Base-by-base conservation (phyloP, 306 rosid species). In the Trifolium fragiferum region DNA sequence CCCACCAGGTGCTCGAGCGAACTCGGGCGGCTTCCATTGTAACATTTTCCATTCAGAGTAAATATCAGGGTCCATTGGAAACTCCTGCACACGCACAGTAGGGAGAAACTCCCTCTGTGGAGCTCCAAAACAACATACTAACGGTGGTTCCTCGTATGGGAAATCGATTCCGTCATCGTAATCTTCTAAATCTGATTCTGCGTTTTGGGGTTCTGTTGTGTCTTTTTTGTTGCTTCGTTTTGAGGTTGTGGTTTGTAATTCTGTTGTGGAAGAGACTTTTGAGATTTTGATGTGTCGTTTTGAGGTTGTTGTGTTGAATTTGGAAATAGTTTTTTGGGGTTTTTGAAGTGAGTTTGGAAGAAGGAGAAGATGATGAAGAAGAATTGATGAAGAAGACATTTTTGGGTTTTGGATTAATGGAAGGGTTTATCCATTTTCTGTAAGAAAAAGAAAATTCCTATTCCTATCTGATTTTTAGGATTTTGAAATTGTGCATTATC, bases 11-110 rank as follows among this genome's bases (percentile, higher is more conserved):
- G 96, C 99, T 10, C 96, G 83, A 10, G 84, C 94, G 37, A 87
- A 92, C 76, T 94, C 99, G 32, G 99, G 99, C 0, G 97, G 96
- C 74, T 91, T 90, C 99, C 99, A 94, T 76, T 94, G 99, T 15
- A 92, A 86, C 97, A 90, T 94, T 72, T 94, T 94, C 99, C 99
- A 94, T 72, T 89, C 85, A 2, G 96, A 86, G 83, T 94, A 94
- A 0, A 82, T 89, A 54, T 92, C 98, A 3, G 83, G 89, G 87
- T 94, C 73, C 99, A 94, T 88, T 4, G 87, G 97, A 51, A 86
- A 82, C 20, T 84, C 82, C 67, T 79, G 88, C 55, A 92, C 97
- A 70, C 99, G 84, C 33, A 94, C 93, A 46, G 96, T 78, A 4
- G 99, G 96, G 30, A 94, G 64, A 23, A 94, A 90, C 72, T 94